Percentiles rank a stretch among this genome's conserved stretches.
These are phyloP conservation scores for Aspergillus sp. DNA, from an alignment of 2,329 filamentous ascomycete genomes.

Conservation along the genomic window DNA sequence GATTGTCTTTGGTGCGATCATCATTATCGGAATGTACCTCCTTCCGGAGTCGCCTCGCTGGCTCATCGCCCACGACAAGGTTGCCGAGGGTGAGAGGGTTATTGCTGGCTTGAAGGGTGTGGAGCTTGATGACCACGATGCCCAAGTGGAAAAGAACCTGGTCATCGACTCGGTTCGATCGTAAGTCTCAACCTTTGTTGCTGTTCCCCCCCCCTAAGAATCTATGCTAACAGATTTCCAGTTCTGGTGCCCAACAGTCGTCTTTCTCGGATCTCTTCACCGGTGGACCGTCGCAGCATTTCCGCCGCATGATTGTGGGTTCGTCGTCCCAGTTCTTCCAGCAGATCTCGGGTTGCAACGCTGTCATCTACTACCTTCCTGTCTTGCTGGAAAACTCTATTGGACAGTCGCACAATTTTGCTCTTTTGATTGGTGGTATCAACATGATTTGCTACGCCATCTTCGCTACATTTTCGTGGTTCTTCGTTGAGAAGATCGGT, in stretches of 20 bases:
- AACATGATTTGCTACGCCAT: slow-evolving; percentile 2
- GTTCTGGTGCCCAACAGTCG: not conserved
- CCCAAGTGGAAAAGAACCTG: not conserved
- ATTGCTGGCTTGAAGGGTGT: slow-evolving; percentile 38
- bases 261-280: not conserved
- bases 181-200: slow-evolving; percentile 29
- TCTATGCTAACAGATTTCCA: not conserved
- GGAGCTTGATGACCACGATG: slow-evolving; percentile 21
- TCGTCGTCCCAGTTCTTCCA: slow-evolving; percentile 1
- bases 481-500: slow-evolving; percentile 1
- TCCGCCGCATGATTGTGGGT: slow-evolving; percentile 1
- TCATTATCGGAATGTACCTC: slow-evolving; percentile 25
- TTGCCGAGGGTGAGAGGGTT: slow-evolving; percentile 36
- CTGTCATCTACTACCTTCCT: slow-evolving; percentile 1
- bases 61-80: slow-evolving; percentile 30
- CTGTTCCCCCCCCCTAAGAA: not conserved
- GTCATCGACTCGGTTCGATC: not conserved
- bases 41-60: slow-evolving; percentile 32
- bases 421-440: slow-evolving; percentile 1
- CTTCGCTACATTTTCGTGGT: slow-evolving; percentile 1
- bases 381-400: not conserved
- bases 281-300: slow-evolving; percentile 1
- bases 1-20: slow-evolving; percentile 34
- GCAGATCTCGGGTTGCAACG: slow-evolving; percentile 1
- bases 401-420: not conserved